Evolutionary conservation across 2,329 filamentous ascomycete species (phyloP).

Genomic region (Aschersonia sp.): DNA sequence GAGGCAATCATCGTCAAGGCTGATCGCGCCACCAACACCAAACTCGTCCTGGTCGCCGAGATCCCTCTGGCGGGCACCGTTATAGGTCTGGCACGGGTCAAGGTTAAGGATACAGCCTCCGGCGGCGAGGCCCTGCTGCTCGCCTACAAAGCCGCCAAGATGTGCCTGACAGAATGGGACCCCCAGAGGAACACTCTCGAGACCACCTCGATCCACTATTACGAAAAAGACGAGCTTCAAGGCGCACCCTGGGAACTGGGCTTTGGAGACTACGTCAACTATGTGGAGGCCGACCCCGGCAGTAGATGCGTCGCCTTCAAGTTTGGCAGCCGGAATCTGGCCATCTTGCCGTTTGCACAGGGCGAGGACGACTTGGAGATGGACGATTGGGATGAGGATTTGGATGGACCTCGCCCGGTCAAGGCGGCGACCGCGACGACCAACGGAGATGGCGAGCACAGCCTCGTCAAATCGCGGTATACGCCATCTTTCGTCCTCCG

Average conservation of each 20-base stretch:
- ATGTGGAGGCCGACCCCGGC: conserved; percentile 75
- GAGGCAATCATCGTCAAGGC: conserved; percentile 47
- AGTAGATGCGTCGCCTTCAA: conserved; percentile 90
- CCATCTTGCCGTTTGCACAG: conserved; percentile 86
- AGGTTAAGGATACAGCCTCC: conserved; percentile 55
- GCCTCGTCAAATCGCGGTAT: conserved; percentile 46
- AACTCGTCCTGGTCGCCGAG: conserved; percentile 74
- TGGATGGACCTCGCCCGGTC: conserved; percentile 51
- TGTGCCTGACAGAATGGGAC: conserved; percentile 91
- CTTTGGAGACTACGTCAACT: conserved; percentile 62
- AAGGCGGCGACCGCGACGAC: conserved; percentile 23
- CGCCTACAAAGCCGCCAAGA: conserved; percentile 78
- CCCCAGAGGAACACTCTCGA: conserved; percentile 62
- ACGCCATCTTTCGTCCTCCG: conserved; percentile 85
- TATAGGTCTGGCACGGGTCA: conserved; percentile 67
- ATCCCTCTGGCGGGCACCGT: conserved; percentile 73
- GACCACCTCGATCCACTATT: conserved; percentile 93
- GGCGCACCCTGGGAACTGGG: conserved; percentile 70
- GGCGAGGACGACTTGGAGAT: conserved; percentile 77
- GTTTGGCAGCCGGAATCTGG: conserved; percentile 77
- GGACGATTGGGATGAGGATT: conserved; percentile 76
- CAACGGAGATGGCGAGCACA: conserved; percentile 18
- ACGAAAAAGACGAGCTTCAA: conserved; percentile 83
- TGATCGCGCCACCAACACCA: conserved; percentile 52
- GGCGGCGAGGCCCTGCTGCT: conserved; percentile 75